Evolutionary conservation across 176 grass and related monocot species (phyloP).

Genomic region (Tuctoria greenei): DNA sequence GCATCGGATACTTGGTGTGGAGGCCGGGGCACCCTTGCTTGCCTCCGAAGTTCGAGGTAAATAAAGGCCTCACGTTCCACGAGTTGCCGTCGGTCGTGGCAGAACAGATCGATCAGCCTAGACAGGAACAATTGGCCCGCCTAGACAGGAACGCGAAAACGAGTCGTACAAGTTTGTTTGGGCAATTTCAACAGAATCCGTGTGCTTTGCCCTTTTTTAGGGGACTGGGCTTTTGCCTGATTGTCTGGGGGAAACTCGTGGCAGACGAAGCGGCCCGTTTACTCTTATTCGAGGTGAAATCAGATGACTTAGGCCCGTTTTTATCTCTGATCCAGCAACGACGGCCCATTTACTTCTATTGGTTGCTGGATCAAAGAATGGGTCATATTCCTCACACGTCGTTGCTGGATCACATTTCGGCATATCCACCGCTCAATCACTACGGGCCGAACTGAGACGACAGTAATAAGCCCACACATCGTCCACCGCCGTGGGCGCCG

Average conservation of each 20-base stretch:
- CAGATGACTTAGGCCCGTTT: background rate
- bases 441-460: background rate
- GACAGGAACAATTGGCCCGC: background rate
- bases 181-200: background rate
- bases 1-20: conserved; percentile 44
- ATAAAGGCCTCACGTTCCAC: conserved; percentile 4
- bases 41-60: conserved; percentile 28
- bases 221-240: background rate
- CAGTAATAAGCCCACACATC: background rate
- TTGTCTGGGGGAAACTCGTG: background rate
- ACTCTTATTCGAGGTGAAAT: too few species aligned
- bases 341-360: background rate
- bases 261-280: background rate
- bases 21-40: conserved; percentile 43
- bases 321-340: background rate
- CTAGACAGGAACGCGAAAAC: background rate
- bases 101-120: background rate
- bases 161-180: background rate
- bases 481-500: too few species aligned
- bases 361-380: too few species aligned
- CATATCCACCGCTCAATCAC: background rate
- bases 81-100: conserved; percentile 4
- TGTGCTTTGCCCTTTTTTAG: background rate
- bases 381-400: too few species aligned
- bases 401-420: too few species aligned